phyloP scores from a whole-genome alignment of 2,329 filamentous ascomycete genomes.

The Exophiala dermatitidis region DNA sequence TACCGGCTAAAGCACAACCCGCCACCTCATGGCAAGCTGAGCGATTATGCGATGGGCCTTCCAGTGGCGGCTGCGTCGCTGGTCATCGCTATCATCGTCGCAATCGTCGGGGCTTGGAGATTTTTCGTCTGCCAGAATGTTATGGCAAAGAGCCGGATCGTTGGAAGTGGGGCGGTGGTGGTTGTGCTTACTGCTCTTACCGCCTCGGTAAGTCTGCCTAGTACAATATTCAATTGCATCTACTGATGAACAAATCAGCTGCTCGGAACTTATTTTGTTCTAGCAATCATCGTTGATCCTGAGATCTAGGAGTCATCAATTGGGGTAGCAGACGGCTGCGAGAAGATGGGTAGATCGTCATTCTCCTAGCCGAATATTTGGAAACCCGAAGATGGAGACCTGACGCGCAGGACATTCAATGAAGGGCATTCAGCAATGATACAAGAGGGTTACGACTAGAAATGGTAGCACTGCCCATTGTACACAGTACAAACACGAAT shows the following conservation, averaged over 20 bases:
- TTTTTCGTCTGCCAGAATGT: conserved; percentile 13
- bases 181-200: neutral
- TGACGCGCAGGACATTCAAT: too few relatives aligned
- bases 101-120: conserved; percentile 6
- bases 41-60: conserved; percentile 11
- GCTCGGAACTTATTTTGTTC: conserved; percentile 6
- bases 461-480: too few relatives aligned
- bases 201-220: conserved; percentile 3
- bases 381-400: too few relatives aligned
- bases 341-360: too few relatives aligned
- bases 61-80: conserved; percentile 7
- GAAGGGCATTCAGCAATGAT: too few relatives aligned
- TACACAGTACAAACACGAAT: too few relatives aligned
- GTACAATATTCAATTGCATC: too few relatives aligned
- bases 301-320: neutral
- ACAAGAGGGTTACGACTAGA: too few relatives aligned
- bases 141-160: conserved; percentile 7
- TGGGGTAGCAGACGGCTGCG: too few relatives aligned
- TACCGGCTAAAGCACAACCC: conserved; percentile 1
- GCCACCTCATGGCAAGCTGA: neutral
- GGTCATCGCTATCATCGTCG: conserved; percentile 3
- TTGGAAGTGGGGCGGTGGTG: conserved; percentile 8
- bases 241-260: conserved; percentile 3
- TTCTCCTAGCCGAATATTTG: too few relatives aligned
- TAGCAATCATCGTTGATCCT: conserved; percentile 12